Base-by-base conservation (phyloP, 176 grass and related monocot genomes). In the Oryza australiensis region DNA sequence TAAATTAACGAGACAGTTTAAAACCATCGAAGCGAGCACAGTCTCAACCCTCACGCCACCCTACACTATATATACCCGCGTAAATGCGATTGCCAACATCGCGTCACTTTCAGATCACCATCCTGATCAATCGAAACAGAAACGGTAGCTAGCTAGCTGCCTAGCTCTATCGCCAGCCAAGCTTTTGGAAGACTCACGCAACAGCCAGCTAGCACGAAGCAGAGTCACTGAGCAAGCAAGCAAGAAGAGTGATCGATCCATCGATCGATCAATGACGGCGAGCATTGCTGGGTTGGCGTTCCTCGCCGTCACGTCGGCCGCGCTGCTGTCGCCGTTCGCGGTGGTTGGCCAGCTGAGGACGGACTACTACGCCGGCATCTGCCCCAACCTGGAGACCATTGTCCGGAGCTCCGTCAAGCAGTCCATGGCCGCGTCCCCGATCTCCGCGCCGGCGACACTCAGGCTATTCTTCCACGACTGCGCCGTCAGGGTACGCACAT, bases 391-490 rank as follows among this genome's bases (percentile, higher is more conserved):
- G 7, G 87, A 94, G 72, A 63, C 15, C 79, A 76, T 92, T 49
- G 57, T 94, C 24, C 89, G 81, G 28, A 46, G 12, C 30, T 65
- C 86, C 16, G 92, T 94, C 45, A 48, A 51, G 15, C 63, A 74
- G 65, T 68, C 81, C 77, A 83, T 89, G 86, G 77, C 46, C 5
- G 71, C 65, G 65, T 86, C 82, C 16, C 88, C 76, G 7, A 53
- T 86, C 68, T 33, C 82, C 14, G 92, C 70, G 5, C 80, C 76
- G 0, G 89, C 88, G 45, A 77, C 89, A 10, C 86, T 94, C 7
- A 70, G 92, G 24, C 89, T 94, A 76, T 91, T 89, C 83, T 91
- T 94, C 89, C 92, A 94, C 37, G 92, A 94, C 75, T 94, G 89
- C 45, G 83, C 89, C n/a, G 86, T 91, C 82, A 73, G 23, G 64